Conservation (phyloP, 2,329 filamentous ascomycete genomes). For the Penicillium rolfsii region DNA sequence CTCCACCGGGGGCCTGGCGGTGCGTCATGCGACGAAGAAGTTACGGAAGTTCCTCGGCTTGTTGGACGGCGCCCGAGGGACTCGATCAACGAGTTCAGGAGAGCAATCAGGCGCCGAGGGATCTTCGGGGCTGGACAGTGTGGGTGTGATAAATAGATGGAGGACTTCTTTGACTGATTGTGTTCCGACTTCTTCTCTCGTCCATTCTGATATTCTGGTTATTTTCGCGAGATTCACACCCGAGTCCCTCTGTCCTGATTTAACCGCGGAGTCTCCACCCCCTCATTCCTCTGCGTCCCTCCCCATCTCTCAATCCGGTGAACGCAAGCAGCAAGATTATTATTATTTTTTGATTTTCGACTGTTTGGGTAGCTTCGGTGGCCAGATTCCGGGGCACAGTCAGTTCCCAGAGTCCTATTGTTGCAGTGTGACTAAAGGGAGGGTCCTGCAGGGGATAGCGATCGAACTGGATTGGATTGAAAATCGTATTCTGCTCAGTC, state of each 20-base stretch:
- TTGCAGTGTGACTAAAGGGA: not conserved
- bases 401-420: not conserved
- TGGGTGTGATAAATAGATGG: too few relatives aligned
- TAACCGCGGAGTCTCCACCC: conserved; percentile 18
- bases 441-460: not conserved
- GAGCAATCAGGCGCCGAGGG: not conserved
- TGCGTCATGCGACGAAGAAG: conserved; percentile 16
- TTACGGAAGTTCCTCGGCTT: conserved; percentile 18
- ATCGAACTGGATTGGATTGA: too few relatives aligned
- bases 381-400: conserved; percentile 30
- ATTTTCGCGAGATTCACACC: not conserved
- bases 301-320: conserved; percentile 32
- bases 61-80: conserved; percentile 9
- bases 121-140: not conserved
- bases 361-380: conserved; percentile 17
- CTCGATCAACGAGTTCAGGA: not conserved
- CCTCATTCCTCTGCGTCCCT: conserved; percentile 24
- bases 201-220: not conserved
- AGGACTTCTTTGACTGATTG: not conserved
- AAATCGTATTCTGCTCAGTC: too few relatives aligned
- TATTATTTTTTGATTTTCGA: too few relatives aligned
- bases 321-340: conserved; percentile 39
- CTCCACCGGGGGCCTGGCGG: conserved; percentile 7
- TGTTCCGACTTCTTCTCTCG: not conserved
- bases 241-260: conserved; percentile 12